Base-by-base conservation (phyloP, 768 basidiomycete species). In the Floccularia luteovirens region DNA sequence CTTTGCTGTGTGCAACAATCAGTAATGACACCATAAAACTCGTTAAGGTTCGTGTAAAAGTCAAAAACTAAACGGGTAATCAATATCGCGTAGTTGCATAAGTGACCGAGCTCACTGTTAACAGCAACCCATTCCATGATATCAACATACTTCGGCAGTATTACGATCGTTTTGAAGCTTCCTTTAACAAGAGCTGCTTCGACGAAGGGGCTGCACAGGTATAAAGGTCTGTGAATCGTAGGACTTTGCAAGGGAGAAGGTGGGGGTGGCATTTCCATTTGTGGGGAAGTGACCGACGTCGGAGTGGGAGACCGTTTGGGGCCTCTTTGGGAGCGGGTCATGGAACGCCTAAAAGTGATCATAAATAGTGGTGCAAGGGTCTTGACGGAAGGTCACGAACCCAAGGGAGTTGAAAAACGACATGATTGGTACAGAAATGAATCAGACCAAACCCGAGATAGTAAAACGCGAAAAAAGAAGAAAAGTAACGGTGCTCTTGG, bases 121-220 rank as follows among this genome's bases (percentile, higher is more conserved):
- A 74, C 69, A 22, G 74, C 73, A 25, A 97, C 92, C 92, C 92
- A 97, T 61, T 97, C 92, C 79, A 91, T 94, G 39, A 92, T 86
- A 62, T 96, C 90, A n/a, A 92, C 89, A 55, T 94, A 97, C 57
- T 94, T 96, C 13, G 96, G 96, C 23, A 93, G 75, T 69, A 75
- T 72, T 34, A 97, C 92, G 49, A 99, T 97, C 1, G 93, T 97
- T 66, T 97, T 97, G 70, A 97, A 98, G 58, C 92, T 94, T 19
- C 74, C 96, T 58, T 96, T 98, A 48, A 99, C 93, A 22, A 99
- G 74, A 0, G 94, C 90, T 1, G 93, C 90, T 55, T 96, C 93
- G 38, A 94, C 92, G 56, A 99, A 99, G 2, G 94, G 94, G 50
- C 88, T 88, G 62, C 86, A 91, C 6, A 98, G 71, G 60, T 93